These are phyloP conservation scores for Bothriochloa decipiens DNA, from an alignment of 176 grass and related monocot species.

Conservation along the genomic window DNA sequence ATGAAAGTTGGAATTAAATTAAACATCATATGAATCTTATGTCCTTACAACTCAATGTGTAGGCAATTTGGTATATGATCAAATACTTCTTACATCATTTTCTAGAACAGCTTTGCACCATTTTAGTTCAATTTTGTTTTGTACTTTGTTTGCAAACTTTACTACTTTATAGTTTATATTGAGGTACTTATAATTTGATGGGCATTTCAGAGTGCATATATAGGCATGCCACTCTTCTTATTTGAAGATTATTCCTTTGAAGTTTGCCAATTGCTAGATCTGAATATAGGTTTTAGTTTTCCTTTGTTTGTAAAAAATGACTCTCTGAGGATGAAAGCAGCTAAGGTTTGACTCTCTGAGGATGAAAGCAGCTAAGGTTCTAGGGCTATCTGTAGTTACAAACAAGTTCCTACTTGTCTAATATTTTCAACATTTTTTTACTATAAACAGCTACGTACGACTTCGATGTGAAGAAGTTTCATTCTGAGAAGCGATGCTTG, in stretches of 20 bases:
- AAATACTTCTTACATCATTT: not conserved
- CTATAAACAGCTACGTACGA: not conserved
- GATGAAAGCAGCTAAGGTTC: not conserved
- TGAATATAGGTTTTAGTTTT: not conserved
- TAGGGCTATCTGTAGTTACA: not conserved
- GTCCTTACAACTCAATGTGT: not conserved
- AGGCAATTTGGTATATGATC: not conserved
- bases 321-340: not conserved
- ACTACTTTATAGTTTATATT: not conserved
- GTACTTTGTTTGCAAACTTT: not conserved
- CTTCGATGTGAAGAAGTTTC: not conserved
- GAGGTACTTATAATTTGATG: not conserved
- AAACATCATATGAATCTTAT: not conserved
- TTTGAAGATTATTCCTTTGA: not conserved
- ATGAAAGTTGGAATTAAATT: not conserved
- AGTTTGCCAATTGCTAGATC: not conserved
- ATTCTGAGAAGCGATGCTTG: conserved; percentile 10
- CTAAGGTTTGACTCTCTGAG: not conserved
- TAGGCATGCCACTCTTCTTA: not conserved
- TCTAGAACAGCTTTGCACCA: not conserved
- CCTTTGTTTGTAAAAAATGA: not conserved
- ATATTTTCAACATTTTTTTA: not conserved
- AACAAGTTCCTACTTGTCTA: conserved; percentile 1
- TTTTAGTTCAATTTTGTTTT: not conserved
- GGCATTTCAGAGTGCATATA: not conserved